Conservation (phyloP, 805 yeast species). For the Metschnikowia baotianmanensis region DNA sequence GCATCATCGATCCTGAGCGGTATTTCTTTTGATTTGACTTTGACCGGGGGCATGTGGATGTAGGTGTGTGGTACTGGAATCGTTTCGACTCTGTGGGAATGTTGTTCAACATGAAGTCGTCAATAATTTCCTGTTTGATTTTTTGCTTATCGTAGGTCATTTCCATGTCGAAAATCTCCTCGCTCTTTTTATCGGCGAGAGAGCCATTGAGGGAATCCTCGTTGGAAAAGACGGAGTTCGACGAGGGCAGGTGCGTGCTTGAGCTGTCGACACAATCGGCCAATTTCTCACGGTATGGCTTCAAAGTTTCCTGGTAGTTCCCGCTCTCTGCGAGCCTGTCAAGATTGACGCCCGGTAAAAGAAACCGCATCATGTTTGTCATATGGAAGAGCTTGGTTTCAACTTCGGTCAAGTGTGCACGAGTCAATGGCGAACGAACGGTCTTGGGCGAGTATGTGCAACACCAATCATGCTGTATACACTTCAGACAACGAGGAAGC, state of each 20-base stretch:
- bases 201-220: slow-evolving; percentile 19
- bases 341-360: slow-evolving; percentile 29
- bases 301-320: slow-evolving; percentile 17
- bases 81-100: slow-evolving; percentile 26
- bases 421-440: slow-evolving; percentile 75
- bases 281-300: slow-evolving; percentile 13
- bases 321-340: slow-evolving; percentile 20
- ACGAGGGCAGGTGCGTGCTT: slow-evolving; percentile 25
- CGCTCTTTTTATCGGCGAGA: slow-evolving; percentile 16
- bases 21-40: background rate
- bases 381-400: slow-evolving; percentile 46
- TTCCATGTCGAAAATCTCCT: slow-evolving; percentile 8
- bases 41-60: background rate
- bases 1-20: background rate
- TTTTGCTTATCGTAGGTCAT: slow-evolving; percentile 19
- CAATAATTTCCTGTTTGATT: slow-evolving; percentile 40
- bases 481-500: slow-evolving; percentile 71
- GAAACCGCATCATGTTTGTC: slow-evolving; percentile 30
- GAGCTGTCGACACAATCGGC: slow-evolving; percentile 2
- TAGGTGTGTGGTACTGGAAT: slow-evolving; percentile 16
- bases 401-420: slow-evolving; percentile 76
- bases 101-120: slow-evolving; percentile 38
- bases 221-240: slow-evolving; percentile 26
- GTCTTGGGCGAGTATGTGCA: slow-evolving; percentile 78
- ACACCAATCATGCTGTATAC: slow-evolving; percentile 67